A percentile compares a stretch with the other conserved stretches of the same genome.
These are phyloP conservation scores for Tolypocladium pustulatum DNA, from an alignment of 2,329 filamentous ascomycete species.

Conservation along the genomic window DNA sequence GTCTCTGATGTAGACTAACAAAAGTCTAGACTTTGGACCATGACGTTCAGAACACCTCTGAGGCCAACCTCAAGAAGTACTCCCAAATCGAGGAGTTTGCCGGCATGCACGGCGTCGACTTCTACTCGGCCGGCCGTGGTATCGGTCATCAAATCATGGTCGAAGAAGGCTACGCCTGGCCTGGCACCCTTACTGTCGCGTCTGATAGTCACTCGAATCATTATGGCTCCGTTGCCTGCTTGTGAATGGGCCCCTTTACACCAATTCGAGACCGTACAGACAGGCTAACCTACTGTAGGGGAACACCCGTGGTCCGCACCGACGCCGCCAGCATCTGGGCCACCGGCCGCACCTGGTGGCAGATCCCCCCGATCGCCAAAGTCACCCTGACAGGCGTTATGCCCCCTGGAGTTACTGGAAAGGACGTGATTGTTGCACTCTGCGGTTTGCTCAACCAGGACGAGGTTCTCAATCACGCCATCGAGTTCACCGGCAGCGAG, in stretches of 20 bases:
- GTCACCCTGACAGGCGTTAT: slow-evolving; percentile 67
- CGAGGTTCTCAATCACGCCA: slow-evolving; percentile 81
- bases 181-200: not conserved
- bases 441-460: slow-evolving; percentile 76
- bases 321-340: slow-evolving; percentile 83
- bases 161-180: not conserved
- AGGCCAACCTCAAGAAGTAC: not conserved
- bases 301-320: slow-evolving; percentile 58
- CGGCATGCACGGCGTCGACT: not conserved
- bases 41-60: not conserved
- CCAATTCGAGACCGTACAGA: too few relatives aligned
- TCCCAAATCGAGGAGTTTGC: not conserved
- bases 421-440: slow-evolving; percentile 87
- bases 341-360: slow-evolving; percentile 77
- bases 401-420: slow-evolving; percentile 74
- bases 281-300: too few relatives aligned
- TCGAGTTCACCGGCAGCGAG: slow-evolving; percentile 77
- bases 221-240: not conserved
- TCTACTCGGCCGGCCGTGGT: not conserved
- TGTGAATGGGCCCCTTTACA: too few relatives aligned
- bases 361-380: slow-evolving; percentile 74
- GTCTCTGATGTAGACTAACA: too few relatives aligned
- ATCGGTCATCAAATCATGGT: not conserved
- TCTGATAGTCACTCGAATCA: not conserved
- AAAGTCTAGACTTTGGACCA: not conserved